Evolutionary conservation across 2,329 filamentous ascomycete genomes (phyloP).

Genomic region (Ophiostoma triangulosporum): DNA sequence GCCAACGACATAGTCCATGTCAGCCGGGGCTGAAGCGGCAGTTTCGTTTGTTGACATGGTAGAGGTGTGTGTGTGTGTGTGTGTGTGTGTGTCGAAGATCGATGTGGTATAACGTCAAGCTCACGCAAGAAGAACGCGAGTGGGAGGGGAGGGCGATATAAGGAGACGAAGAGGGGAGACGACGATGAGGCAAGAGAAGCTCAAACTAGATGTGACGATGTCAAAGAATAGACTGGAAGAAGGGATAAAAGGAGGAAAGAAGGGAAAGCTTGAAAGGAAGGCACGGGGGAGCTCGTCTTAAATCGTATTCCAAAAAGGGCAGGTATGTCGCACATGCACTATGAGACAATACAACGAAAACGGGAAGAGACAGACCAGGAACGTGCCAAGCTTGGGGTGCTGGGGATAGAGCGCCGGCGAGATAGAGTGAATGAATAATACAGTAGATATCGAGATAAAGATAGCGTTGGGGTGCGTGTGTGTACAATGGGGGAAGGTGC

Average conservation of each 20-base stretch:
- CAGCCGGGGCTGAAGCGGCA: conserved; percentile 3
- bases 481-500: background rate
- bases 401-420: background rate
- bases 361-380: background rate
- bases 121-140: background rate
- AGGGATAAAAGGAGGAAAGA: conserved; percentile 1
- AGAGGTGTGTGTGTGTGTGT: background rate
- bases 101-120: background rate
- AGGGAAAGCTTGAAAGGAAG: conserved; percentile 4
- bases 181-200: background rate
- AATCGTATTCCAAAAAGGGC: background rate
- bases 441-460: background rate
- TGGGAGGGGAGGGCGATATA: background rate
- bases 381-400: conserved; percentile 2
- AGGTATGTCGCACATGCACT: background rate
- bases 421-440: background rate
- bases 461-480: background rate
- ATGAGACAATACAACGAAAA: background rate
- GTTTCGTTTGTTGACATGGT: conserved; percentile 14
- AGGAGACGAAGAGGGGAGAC: background rate
- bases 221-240: background rate
- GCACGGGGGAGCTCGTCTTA: conserved; percentile 2
- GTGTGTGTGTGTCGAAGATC: background rate
- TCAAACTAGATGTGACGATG: background rate
- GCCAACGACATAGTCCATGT: conserved; percentile 22